These are phyloP conservation scores for Marasmius sp. DNA, from an alignment of 1,284 basidiomycete genomes.

Conservation along the genomic window DNA sequence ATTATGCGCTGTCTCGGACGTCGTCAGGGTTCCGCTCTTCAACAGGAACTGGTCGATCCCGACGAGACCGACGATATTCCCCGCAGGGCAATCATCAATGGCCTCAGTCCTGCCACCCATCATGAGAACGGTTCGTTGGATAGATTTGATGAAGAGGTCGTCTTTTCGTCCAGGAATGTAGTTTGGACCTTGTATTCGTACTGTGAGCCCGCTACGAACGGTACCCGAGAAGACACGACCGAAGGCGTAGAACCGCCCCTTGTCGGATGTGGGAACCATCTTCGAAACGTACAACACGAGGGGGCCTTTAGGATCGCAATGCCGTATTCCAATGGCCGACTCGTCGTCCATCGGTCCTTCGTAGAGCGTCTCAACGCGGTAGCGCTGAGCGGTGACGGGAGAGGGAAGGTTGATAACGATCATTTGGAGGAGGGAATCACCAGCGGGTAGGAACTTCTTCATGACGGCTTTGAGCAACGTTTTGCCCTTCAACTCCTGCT, in stretches of 20 bases:
- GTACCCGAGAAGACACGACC: slow-evolving; percentile 99
- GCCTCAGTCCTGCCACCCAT: slow-evolving; percentile 99
- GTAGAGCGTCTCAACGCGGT: slow-evolving; percentile 99
- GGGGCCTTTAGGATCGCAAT: slow-evolving; percentile 96
- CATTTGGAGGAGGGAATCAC: slow-evolving; percentile 99
- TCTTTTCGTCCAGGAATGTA: slow-evolving; percentile 99
- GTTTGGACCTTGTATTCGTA: slow-evolving; percentile 99
- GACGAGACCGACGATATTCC: slow-evolving; percentile 99
- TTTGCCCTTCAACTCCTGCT: slow-evolving; percentile 97
- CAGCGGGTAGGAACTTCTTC: slow-evolving; percentile 99
- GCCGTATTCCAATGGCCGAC: slow-evolving; percentile 97
- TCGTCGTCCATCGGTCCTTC: slow-evolving; percentile 99
- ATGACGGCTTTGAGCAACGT: slow-evolving; percentile 96
- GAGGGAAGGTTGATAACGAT: slow-evolving; percentile 99
- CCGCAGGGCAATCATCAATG: slow-evolving; percentile 98
- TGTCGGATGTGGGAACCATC: slow-evolving; percentile 99
- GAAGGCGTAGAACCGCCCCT: slow-evolving; percentile 99
- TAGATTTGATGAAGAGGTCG: slow-evolving; percentile 96
- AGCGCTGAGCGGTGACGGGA: slow-evolving; percentile 94
- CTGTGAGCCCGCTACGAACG: slow-evolving; percentile 95
- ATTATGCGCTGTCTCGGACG: slow-evolving; percentile 99
- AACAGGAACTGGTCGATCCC: slow-evolving; percentile 99
- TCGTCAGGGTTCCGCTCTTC: slow-evolving; percentile 98
- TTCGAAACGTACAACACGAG: slow-evolving; percentile 99
- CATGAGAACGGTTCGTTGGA: slow-evolving; percentile 99